Conservation (phyloP, 768 basidiomycete genomes). For the Pulveroboletus sp. region DNA sequence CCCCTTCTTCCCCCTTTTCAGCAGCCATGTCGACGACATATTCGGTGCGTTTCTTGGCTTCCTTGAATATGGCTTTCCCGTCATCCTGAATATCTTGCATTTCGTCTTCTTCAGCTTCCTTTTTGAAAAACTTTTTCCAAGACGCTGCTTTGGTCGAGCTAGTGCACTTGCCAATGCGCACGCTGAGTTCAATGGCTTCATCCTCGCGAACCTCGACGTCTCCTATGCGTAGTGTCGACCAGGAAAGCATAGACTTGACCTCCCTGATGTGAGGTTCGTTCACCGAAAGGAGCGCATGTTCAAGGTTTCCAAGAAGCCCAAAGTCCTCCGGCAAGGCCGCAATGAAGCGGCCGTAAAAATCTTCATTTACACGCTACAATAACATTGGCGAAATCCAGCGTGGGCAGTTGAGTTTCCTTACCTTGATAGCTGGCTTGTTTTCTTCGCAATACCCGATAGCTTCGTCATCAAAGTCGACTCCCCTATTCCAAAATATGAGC, state of each 20-base stretch:
- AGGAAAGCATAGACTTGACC: conserved; percentile 62
- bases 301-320: conserved; percentile 31
- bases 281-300: conserved; percentile 26
- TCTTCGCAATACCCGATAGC: conserved; percentile 60
- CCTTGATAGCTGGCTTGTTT: conserved; percentile 73
- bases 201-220: conserved; percentile 62
- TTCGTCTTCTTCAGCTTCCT: conserved; percentile 26
- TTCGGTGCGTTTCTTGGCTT: conserved; percentile 46
- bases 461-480: conserved; percentile 84
- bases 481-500: conserved; percentile 44
- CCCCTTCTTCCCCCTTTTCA: conserved; percentile 30
- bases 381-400: background rate
- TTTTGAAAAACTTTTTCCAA: conserved; percentile 59
- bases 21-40: conserved; percentile 53
- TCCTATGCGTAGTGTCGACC: conserved; percentile 74
- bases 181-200: conserved; percentile 70
- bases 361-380: conserved; percentile 67
- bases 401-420: conserved; percentile 30
- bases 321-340: conserved; percentile 30
- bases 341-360: conserved; percentile 56
- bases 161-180: conserved; percentile 82
- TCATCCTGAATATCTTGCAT: conserved; percentile 27
- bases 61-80: conserved; percentile 35
- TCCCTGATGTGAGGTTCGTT: conserved; percentile 58
- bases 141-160: conserved; percentile 63